Base-by-base conservation (phyloP, 1,284 basidiomycete species). In the Phaffia rhodozyma region DNA sequence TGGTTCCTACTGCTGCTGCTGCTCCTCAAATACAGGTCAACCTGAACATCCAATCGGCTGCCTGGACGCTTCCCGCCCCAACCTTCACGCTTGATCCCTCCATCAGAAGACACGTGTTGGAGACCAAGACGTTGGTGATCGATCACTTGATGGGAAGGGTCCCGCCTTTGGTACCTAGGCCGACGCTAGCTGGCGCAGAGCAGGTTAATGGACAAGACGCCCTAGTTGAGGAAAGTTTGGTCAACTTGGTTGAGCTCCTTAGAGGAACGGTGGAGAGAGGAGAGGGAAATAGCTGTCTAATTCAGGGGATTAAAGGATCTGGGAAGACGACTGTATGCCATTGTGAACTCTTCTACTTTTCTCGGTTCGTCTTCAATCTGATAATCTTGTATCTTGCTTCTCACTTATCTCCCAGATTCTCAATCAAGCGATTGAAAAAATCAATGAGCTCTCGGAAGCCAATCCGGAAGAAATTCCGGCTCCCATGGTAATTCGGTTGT, bases 241-340 rank as follows among this genome's bases (percentile, higher is more conserved):
- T 30, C n/a, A 67, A 63, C 57, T 73, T 94, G 5, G 71, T 76
- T 0, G 80, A 82, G 56, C 75, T 94, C 29, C 75, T 93, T 5
- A 73, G 76, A 27, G 90, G 89, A 2, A 89, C 88, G 0, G 80
- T 87, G 1, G 76, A 78, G 32, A 82, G 89, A 43, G 86, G 86
- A 3, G 91, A 94, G 77, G 91, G 91, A 3, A 94, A 94, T 69
- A 91, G 89, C 66, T 92, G 89, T 70, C 78, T 94, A 62, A 72
- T 94, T 5, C 79, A 91, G 48, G 91, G 91, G 7, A 85, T 89
- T 2, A 79, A 84, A 64, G 88, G 88, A 18, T 87, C 85, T 68
- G 91, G 91, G 25, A 93, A 94, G 77, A 85, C 87, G 0, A 79
- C 78, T 68, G 90, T 91, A 72, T 71, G 84, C 76, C 7, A 60